phyloP scores from a whole-genome alignment of 305 asterid genomes.

The Solanum chacoense region DNA sequence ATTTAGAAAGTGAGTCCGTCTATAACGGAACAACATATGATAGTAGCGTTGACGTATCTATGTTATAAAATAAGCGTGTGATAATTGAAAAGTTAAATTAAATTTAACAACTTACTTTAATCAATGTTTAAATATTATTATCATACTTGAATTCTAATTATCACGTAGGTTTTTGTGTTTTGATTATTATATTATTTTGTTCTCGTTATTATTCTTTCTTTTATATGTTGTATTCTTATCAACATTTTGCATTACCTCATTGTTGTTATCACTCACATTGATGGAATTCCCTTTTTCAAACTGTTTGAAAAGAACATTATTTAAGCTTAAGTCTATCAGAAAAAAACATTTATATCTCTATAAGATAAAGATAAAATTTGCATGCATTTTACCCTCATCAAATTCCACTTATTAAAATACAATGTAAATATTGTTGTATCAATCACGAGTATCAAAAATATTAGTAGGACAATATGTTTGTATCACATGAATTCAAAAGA shows the following conservation, averaged over 20 bases:
- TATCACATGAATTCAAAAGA: neutral
- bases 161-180: neutral
- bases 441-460: neutral
- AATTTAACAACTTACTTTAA: neutral
- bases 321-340: neutral
- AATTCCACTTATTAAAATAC: neutral
- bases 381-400: neutral
- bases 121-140: neutral
- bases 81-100: neutral
- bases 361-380: neutral
- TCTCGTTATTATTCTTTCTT: neutral
- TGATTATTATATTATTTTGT: neutral
- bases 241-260: neutral
- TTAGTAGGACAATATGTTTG: neutral
- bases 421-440: neutral
- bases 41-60: neutral
- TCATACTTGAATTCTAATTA: neutral
- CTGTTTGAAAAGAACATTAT: neutral
- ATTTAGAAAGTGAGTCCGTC: neutral
- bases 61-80: neutral
- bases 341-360: neutral
- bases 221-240: neutral
- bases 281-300: neutral
- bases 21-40: neutral
- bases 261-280: neutral